Conservation (phyloP, 768 basidiomycete species). For the Porphyrellus cyaneotinctus region DNA sequence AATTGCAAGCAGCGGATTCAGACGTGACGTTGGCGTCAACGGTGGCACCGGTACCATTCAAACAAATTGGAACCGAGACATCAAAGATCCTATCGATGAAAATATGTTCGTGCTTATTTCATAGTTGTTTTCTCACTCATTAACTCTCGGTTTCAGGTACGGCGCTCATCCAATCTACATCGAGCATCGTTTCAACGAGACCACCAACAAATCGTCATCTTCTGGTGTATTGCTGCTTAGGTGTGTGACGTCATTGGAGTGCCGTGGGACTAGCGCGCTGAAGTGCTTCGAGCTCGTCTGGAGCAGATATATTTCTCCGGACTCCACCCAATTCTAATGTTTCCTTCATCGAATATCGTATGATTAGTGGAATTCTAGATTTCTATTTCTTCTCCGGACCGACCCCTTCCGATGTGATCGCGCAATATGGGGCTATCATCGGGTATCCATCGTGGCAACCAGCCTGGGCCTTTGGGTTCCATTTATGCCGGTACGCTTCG, state of each 20-base stretch:
- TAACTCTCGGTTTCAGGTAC: conserved; percentile 40
- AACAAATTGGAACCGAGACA: conserved; percentile 62
- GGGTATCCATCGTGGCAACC: conserved; percentile 70
- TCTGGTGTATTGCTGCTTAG: conserved; percentile 75
- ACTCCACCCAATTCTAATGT: conserved; percentile 51
- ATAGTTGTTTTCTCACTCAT: neutral
- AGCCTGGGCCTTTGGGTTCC: conserved; percentile 72
- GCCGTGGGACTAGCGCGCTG: neutral
- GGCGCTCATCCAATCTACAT: conserved; percentile 66
- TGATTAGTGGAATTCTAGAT: conserved; percentile 70
- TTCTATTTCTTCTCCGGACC: conserved; percentile 71
- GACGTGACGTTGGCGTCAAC: conserved; percentile 50
- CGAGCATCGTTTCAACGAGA: conserved; percentile 59
- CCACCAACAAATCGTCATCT: conserved; percentile 46
- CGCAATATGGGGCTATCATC: conserved; percentile 63
- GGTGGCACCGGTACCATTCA: conserved; percentile 55
- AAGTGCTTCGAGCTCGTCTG: conserved; percentile 46
- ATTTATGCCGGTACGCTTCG: conserved; percentile 52
- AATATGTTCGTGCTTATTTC: conserved; percentile 44
- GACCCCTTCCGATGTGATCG: conserved; percentile 48
- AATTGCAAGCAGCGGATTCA: conserved; percentile 61
- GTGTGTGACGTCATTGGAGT: conserved; percentile 28
- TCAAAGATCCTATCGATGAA: conserved; percentile 57
- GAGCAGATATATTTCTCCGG: conserved; percentile 62
- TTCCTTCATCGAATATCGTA: conserved; percentile 65